These are phyloP conservation scores for Phanerochaete sordida DNA, from an alignment of 768 basidiomycete genomes.

Conservation along the genomic window DNA sequence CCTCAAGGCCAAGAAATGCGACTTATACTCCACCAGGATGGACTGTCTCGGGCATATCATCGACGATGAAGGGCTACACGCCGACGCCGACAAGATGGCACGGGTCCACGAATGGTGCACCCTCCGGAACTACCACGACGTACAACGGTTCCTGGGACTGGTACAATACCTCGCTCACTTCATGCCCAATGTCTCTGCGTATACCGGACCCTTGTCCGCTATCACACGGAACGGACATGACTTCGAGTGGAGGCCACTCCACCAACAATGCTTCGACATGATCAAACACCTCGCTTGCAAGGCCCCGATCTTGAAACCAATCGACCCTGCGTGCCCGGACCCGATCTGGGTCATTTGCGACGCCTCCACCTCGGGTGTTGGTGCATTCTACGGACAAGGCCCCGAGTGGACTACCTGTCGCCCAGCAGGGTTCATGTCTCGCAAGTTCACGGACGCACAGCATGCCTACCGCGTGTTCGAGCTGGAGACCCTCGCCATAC, in stretches of 20 bases:
- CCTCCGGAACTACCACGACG: constrained; percentile 30
- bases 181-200: constrained; percentile 32
- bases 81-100: constrained; percentile 33
- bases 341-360: constrained; percentile 23
- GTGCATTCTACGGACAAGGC: constrained; percentile 22
- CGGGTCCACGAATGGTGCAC: constrained; percentile 31
- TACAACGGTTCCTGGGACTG: constrained; percentile 39
- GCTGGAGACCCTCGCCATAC: constrained; percentile 29
- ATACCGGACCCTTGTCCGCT: constrained; percentile 27
- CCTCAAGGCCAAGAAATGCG: constrained; percentile 31
- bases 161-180: constrained; percentile 36
- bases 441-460: constrained; percentile 25
- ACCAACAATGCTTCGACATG: constrained; percentile 21
- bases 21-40: constrained; percentile 27
- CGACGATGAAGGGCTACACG: constrained; percentile 36
- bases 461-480: constrained; percentile 36
- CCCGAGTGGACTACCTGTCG: constrained; percentile 8
- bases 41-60: constrained; percentile 40
- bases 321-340: constrained; percentile 7
- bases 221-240: constrained; percentile 25
- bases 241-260: constrained; percentile 27
- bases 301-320: constrained; percentile 4
- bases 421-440: constrained; percentile 25
- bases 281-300: constrained; percentile 1
- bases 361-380: constrained; percentile 16